Evolutionary conservation across 768 basidiomycete genomes (phyloP).

Genomic region (Hericium rajendrae): DNA sequence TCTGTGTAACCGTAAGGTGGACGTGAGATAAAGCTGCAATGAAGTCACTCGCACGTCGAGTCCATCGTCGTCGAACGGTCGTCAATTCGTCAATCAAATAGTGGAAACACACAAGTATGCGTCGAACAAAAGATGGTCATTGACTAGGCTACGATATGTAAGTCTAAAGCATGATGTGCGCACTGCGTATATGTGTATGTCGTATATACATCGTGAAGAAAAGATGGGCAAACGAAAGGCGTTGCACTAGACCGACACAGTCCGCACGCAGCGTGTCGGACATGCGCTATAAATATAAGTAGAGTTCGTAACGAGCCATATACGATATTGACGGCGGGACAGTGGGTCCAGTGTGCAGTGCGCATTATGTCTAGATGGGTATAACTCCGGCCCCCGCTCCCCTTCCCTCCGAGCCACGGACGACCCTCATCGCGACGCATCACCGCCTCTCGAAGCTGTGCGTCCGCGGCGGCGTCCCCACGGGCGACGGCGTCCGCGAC

Average conservation of each 20-base stretch:
- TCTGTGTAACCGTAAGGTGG: too few species aligned
- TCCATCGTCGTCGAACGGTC: too few species aligned
- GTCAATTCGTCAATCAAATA: too few species aligned
- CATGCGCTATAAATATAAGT: not conserved
- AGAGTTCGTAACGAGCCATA: not conserved
- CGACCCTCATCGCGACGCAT: not conserved
- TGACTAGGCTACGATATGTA: not conserved
- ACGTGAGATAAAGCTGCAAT: too few species aligned
- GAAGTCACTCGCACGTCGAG: too few species aligned
- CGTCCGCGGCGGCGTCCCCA: slow-evolving; percentile 16
- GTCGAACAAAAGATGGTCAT: not conserved
- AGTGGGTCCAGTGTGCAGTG: not conserved
- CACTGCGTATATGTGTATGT: not conserved
- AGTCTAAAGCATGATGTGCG: not conserved
- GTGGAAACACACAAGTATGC: too few species aligned
- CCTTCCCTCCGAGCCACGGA: not conserved
- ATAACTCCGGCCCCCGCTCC: slow-evolving; percentile 1
- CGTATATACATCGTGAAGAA: not conserved
- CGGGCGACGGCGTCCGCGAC: slow-evolving; percentile 38
- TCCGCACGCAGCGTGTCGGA: not conserved
- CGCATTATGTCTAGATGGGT: slow-evolving; percentile 10
- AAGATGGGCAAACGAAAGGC: too few species aligned
- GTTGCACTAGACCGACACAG: too few species aligned
- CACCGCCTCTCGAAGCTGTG: slow-evolving; percentile 2
- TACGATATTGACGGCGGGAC: not conserved